Base-by-base conservation (phyloP, 1,139 yeast genomes). In the Pneumocystis jirovecii region DNA sequence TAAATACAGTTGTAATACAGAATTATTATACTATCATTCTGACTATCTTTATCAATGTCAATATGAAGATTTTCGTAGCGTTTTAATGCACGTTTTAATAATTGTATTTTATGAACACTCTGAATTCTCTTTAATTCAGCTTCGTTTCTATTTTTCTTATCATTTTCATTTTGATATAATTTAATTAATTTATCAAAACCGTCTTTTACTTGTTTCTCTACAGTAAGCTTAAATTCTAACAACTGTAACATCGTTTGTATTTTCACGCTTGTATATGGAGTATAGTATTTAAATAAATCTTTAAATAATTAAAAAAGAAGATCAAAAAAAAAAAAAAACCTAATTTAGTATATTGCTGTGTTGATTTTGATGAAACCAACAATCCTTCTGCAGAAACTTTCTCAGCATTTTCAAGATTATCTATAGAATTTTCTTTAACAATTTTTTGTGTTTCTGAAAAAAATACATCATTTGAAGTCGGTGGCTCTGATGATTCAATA, bases 241-340 rank as follows among this genome's bases (percentile, higher is more conserved):
- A 90, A 96, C 76, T 90, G 97, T 66, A 93, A 81, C 97, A 93
- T 91, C 72, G 88, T 86, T 75, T 89, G 96, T 72, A 93, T 93
- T 70, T 95, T 83, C 72, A 93, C 96, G n/a, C 97, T 96, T 71
- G 93, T 78, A 0, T 96, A 88, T 0, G 97, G 96, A 71, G 96
- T 89, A 72, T 93, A 97, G 73, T 89, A 90, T 72, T 90, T 90
- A 74, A 89, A 82, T 68, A 93, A 79, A 74, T 93, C 98, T 71
- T 45, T 50, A 25, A 34, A 4, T 21, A 29, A 19, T 57, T 3
- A 60, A 8, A 37, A 17, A 40, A 50, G 21, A 21, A n/a, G 34
- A 21, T 31, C 10, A 44, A 34, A 34, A 35, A 61, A 42, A 31
- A 19, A 40, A 34, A 39, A 69, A 42, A 61, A 70, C 71, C 70